phyloP scores from a whole-genome alignment of 2,329 filamentous ascomycete genomes.

The Trichoderma sp. region DNA sequence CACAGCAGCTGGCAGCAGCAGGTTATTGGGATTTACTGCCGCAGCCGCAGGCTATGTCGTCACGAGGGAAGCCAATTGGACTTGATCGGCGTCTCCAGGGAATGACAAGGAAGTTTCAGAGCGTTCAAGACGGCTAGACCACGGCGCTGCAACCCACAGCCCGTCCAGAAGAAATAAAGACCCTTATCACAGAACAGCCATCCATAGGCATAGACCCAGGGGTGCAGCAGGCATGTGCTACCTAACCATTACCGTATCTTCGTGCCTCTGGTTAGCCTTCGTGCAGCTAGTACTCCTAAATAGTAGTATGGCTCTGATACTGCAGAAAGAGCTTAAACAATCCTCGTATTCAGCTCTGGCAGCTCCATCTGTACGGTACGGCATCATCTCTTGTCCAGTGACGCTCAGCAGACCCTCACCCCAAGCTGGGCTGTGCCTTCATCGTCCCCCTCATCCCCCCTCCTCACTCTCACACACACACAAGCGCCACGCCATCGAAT shows the following conservation, averaged over 20 bases:
- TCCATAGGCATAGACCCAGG: slow-evolving; percentile 7
- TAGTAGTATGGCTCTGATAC: too few species aligned
- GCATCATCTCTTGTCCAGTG: too few species aligned
- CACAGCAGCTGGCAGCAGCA: neutral
- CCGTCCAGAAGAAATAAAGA: slow-evolving; percentile 17
- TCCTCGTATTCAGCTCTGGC: neutral
- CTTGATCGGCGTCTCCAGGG: slow-evolving; percentile 30
- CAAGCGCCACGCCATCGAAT: slow-evolving; percentile 12
- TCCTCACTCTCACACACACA: neutral
- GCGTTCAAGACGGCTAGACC: slow-evolving; percentile 25
- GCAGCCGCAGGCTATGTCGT: slow-evolving; percentile 27
- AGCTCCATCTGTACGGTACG: too few species aligned
- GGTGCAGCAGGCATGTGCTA: slow-evolving; percentile 1
- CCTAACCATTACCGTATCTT: too few species aligned
- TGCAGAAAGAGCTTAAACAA: neutral
- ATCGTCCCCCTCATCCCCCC: neutral
- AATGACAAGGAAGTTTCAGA: slow-evolving; percentile 30
- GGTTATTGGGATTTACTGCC: slow-evolving; percentile 26
- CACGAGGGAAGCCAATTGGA: slow-evolving; percentile 27
- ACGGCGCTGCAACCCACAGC: slow-evolving; percentile 20
- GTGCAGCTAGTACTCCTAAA: too few species aligned
- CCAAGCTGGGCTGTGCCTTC: neutral
- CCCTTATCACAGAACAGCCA: slow-evolving; percentile 19
- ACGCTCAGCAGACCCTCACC: neutral
- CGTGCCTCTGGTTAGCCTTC: too few species aligned